Evolutionary conservation across 2,329 filamentous ascomycete species (phyloP).

Genomic region (Neocucurbitaria cava): DNA sequence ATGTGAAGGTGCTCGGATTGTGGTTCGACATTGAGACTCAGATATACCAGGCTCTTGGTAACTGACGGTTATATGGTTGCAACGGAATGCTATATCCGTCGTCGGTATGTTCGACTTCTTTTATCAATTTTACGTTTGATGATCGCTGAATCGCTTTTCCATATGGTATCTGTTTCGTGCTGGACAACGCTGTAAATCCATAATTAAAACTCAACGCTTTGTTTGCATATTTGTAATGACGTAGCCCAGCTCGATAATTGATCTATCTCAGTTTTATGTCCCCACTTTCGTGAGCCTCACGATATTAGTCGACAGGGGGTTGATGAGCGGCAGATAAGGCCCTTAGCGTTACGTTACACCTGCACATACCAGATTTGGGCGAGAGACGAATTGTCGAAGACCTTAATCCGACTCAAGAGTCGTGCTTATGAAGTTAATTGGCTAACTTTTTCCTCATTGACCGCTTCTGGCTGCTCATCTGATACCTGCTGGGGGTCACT

Average conservation of each 20-base stretch:
- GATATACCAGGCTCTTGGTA: slow-evolving; percentile 26
- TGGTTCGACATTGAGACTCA: slow-evolving; percentile 35
- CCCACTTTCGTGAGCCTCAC: neutral
- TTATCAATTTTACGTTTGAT: neutral
- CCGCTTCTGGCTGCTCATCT: neutral
- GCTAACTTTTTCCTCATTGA: neutral
- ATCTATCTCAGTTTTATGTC: neutral
- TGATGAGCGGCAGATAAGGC: neutral
- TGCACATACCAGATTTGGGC: neutral
- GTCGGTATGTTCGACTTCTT: neutral
- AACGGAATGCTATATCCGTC: too few species aligned
- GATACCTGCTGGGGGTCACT: neutral
- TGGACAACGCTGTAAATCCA: too few species aligned
- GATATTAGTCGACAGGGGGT: neutral
- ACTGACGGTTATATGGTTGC: neutral
- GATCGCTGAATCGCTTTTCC: neutral
- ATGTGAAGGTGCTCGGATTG: slow-evolving; percentile 30
- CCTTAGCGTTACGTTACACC: too few species aligned
- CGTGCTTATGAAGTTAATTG: neutral
- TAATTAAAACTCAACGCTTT: too few species aligned
- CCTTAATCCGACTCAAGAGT: neutral
- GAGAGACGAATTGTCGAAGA: neutral
- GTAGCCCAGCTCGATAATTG: neutral
- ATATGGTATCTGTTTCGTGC: too few species aligned
- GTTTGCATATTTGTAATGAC: neutral